Conservation (phyloP, 2,329 filamentous ascomycete genomes). For the Meredithiella fracta region DNA sequence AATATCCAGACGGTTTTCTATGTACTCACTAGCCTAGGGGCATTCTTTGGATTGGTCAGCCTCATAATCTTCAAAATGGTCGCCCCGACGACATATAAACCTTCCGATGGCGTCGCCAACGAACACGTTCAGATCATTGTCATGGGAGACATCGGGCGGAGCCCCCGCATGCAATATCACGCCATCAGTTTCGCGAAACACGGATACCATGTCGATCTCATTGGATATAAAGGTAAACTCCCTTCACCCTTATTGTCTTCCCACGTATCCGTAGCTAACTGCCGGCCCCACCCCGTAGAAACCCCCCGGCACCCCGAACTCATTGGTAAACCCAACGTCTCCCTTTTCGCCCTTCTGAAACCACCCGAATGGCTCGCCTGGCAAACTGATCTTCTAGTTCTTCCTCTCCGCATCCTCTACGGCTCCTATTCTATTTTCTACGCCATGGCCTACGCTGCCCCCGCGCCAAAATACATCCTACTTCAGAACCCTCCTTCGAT, state of each 20-base stretch:
- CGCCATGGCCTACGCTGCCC: conserved; percentile 56
- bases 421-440: conserved; percentile 47
- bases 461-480: conserved; percentile 69
- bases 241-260: background rate
- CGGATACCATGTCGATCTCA: conserved; percentile 63
- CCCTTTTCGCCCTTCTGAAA: conserved; percentile 50
- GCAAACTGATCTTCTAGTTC: conserved; percentile 14
- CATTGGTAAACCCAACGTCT: conserved; percentile 48
- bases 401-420: conserved; percentile 14
- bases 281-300: conserved; percentile 32
- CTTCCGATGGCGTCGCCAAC: conserved; percentile 23
- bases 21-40: conserved; percentile 2
- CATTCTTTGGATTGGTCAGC: conserved; percentile 5
- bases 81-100: conserved; percentile 23
- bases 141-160: conserved; percentile 85
- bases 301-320: conserved; percentile 70
- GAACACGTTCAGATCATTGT: conserved; percentile 64
- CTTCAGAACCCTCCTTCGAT: conserved; percentile 94
- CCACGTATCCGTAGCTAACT: background rate
- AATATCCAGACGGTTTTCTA: conserved; percentile 13
- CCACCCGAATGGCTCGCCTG: conserved; percentile 52
- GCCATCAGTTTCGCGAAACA: conserved; percentile 78
- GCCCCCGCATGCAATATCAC: conserved; percentile 97
- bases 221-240: conserved; percentile 64
- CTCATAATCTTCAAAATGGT: conserved; percentile 16